Evolutionary conservation across 176 grass and related monocot genomes (phyloP), one percentile per base, ranked within the genome.

Genomic region (Zoysia pacifica): DNA sequence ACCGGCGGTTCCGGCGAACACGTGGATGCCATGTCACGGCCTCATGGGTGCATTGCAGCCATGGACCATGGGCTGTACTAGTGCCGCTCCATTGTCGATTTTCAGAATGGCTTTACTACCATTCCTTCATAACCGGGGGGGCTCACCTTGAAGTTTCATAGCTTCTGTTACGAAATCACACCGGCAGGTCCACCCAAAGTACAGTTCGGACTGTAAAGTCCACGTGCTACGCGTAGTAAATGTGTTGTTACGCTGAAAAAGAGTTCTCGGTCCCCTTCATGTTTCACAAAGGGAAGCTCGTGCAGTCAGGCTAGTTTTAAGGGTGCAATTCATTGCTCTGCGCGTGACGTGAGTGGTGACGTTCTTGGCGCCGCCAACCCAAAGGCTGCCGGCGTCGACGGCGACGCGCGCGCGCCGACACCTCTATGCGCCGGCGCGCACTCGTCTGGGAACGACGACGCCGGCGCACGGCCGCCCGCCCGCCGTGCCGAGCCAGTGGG

Each of bases 341-440:
- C 35, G 9, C 9, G 11, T 5, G 61, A 35, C 61, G 38, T 38
- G 28, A 11, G 38, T 63, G 61, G 12, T 38, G 9, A 2, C 74
- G 82, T 77, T 84, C 67, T 40, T 62, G 56, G 74, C 82, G 45
- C 54, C 73, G 4, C 4, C 82, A 11, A 84, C 45, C 72, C 73
- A 74, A 84, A 70, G 15, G 73, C 42, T 28, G 73, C 42, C 36
- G 62, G 52, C 44, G 73, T 83, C 72, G 62, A 68, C 68, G 41
- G 81, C 72, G 28, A 28, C 28, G 28, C 59, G 67, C 62, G 62
- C 72, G 81, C 18, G 28, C 18, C 13, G 62, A 76, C 50, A 54
- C 9, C 20, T 76, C 81, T 19, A 72, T 48, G 2, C 75, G 72
- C 41, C 63, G 43, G 6, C 73, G 71, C 28, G 16, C 79, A 81